Evolutionary conservation across 2,329 filamentous ascomycete species (phyloP), one percentile per base, ranked within the genome.

Genomic region (Claviceps paspali): DNA sequence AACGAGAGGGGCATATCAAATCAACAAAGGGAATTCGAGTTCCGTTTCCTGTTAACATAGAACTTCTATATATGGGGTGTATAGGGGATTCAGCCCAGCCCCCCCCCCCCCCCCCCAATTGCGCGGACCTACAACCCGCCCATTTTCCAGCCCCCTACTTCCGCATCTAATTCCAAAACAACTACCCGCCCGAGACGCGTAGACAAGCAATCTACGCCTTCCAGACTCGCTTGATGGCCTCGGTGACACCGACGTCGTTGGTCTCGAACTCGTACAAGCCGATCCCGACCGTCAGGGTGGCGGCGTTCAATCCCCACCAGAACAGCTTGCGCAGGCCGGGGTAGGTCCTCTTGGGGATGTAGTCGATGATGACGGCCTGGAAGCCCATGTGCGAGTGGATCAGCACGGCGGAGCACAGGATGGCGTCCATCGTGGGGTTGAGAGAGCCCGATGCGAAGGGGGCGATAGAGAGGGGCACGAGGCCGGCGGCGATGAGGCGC

Each of bases 231-330:
- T 82, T 85, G 47, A 95, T 70, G 23, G 79, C 80, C 70, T 93
- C 88, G 7, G 86, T 94, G 42, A 98, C 60, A 47, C 91, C 91
- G 36, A 98, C 85, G 49, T 98, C 91, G 55, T 95, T 96, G 23
- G 91, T 98, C 77, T 98, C 91, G 52, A 96, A 96, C 62, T 96
- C 88, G 64, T 98, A 98, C 53, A 96, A 70, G 40, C 87, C 87
- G 47, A 94, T 70, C 35, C 82, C 86, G 44, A 87, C 83, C 36
- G 84, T 65, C 41, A 88, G 67, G 9, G 92, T 95, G 42, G 74
- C 78, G 32, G 69, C 63, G 53, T 87, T 86, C 45, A 96, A 73
- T 27, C 69, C 65, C 86, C 86, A 96, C 59, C 72, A 74, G 56
- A 78, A 68, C n/a, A 66, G 38, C 54, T 73, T 77, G 56, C 75